phyloP scores from a whole-genome alignment of 1,284 basidiomycete genomes.

The Rhizoctonia solani region DNA sequence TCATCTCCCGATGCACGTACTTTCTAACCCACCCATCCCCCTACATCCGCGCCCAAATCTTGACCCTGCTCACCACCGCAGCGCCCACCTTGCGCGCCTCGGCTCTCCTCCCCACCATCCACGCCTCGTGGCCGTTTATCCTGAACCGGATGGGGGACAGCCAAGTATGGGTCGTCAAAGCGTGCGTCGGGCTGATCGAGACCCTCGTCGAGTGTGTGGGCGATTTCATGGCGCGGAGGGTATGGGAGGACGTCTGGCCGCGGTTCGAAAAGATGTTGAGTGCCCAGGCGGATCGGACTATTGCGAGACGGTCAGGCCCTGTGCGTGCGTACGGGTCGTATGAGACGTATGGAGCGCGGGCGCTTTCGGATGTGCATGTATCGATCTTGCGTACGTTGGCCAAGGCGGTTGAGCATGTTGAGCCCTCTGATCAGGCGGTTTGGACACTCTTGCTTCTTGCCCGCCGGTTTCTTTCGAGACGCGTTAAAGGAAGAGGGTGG shows the following conservation, averaged over 20 bases:
- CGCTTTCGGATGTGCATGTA: constrained; percentile 54
- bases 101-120: constrained; percentile 78
- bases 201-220: constrained; percentile 69
- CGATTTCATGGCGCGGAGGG: constrained; percentile 76
- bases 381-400: constrained; percentile 74
- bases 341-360: not conserved
- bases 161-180: constrained; percentile 76
- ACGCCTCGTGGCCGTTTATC: constrained; percentile 87
- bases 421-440: constrained; percentile 65
- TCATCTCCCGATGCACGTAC: constrained; percentile 82
- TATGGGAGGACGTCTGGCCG: constrained; percentile 92
- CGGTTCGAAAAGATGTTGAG: constrained; percentile 65
- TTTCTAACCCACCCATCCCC: constrained; percentile 88
- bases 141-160: constrained; percentile 72
- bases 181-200: constrained; percentile 72
- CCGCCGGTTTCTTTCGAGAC: constrained; percentile 63
- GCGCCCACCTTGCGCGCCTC: constrained; percentile 75
- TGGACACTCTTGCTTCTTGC: constrained; percentile 81
- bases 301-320: constrained; percentile 54
- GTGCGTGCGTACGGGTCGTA: not conserved
- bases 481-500: constrained; percentile 44
- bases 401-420: constrained; percentile 62
- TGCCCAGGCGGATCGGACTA: constrained; percentile 57
- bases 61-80: constrained; percentile 71
- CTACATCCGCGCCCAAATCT: constrained; percentile 78